Base-by-base conservation (phyloP, 208 protist species). In the Wallacemonas sp. region DNA sequence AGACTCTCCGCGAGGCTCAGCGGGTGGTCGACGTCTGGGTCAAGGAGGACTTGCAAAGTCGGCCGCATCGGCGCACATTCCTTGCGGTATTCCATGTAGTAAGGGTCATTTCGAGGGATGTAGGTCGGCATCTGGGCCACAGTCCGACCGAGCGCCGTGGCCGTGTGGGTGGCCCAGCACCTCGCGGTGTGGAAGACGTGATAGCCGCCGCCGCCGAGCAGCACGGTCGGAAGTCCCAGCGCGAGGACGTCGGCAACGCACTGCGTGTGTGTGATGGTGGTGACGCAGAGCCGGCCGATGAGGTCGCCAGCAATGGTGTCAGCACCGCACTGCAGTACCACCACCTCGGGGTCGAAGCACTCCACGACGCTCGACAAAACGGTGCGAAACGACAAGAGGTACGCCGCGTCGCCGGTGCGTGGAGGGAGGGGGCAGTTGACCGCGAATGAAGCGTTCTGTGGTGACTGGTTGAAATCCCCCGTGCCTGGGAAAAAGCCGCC, bases 161-260 rank as follows among this genome's bases (percentile, higher is more conserved):
- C 85, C 2, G 98, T 99, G 81, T 99, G 97, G 67, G 98, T 98
- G 0, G 97, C 92, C 98, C 98, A 99, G 70, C 97, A 99, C n/a
- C 97, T 73, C 0, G 99, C 97, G 21, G 98, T 98, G 76, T 99
- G 99, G 10, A 96, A 77, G 19, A 99, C 95, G 33, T 98, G 99
- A 71, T 99, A 99, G 5, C 99, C 99, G 61, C 99, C 99, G 48
- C 99, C 99, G 5, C 99, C 99, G 0, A 99, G 76, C 2, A 99
- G 72, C 2, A 99, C 78, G 2, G 97, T 87, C 6, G 98, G 99
- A 13, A 98, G 44, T 21, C 79, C 74, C 13, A 98, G 97, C 3
- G 37, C 71, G 42, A 98, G 92, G 4, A 99, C 74, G 72, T 93
- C 95, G n/a, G 87, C 64, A 8, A 99, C 96, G 76, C 97, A 99